Evolutionary conservation across 2,329 filamentous ascomycete genomes (phyloP), one percentile per base, ranked within the genome.

Genomic region (Epichloe coenophiala): DNA sequence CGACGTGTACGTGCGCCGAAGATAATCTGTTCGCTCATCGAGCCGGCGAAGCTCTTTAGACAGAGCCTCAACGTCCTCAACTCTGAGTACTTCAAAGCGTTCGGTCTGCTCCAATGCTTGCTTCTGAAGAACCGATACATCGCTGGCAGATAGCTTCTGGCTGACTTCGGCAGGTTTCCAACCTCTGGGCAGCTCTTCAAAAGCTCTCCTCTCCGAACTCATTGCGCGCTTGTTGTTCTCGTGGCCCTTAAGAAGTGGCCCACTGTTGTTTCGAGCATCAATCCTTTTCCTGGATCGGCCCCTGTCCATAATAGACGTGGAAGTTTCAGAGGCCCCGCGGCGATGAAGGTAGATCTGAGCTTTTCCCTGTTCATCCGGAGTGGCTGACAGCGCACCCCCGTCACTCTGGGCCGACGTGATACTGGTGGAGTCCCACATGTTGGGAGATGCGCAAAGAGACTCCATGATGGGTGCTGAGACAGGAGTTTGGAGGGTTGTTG

Each of bases 1-100:
- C 5, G 84, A 86, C 48, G 78, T 83, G 66, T 88, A 86, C 0
- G 85, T 90, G 54, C 80, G 83, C 45, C 85, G 81, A 46, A 90
- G 78, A 60, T 89, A 89, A 57, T 88, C 84, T 50, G 83, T 86
- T 51, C 85, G 79, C 61, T 88, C 83, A 59, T 90, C 86, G n/a
- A 90, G 72, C 52, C 77, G 79, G 47, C 82, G 79, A 49, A 89
- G 80, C 68, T 90, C 86, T 78, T 77, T 78, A 15, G 84, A 86
- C 5, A 88, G 71, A 17, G 70, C 68, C 47, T 84, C 80, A 13
- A 85, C 81, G 55, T 85, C 80, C 27, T 77, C 75, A 48, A 73
- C 71, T 45, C 68, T 70, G 21, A 86, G 70, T n/a, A 86, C 73
- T 63, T 84, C 80, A 54, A 85, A 86, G 33, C 78, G 71, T 38